Base-by-base conservation (phyloP, 2,329 filamentous ascomycete species). In the Nothophoma quercina region DNA sequence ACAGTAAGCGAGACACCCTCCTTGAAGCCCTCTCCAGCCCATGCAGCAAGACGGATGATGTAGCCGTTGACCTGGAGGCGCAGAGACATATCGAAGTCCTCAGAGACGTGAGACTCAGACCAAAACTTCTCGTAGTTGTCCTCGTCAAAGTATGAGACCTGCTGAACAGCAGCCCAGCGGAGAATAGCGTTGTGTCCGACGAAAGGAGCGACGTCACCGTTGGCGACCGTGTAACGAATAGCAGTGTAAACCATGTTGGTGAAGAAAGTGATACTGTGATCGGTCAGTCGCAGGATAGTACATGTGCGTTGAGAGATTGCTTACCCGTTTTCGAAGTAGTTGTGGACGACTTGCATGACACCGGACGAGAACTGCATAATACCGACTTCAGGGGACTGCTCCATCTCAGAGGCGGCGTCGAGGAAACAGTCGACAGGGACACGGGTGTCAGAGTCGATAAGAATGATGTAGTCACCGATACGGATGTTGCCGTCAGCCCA, bases 401-500 rank as follows among this genome's bases (percentile, higher is more conserved):
- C 87, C 88, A 92, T 90, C 68, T 92, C 89, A 39, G 86, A 89
- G 22, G 88, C 87, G 39, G 88, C 88, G 68, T 91, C 88, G 7
- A 92, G 80, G 54, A 92, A 80, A 67, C 89, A 92, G 70, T 91
- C 89, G 34, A 82, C 77, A 1, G 89, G 89, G 2, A 91, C 88
- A 73, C 88, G 88, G 23, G 89, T 92, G 72, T 92, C 89, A 1
- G 88, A 91, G 76, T 91, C 88, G 46, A 56, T 88, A 52, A 91
- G 77, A 34, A 89, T 77, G 56, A 92, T 89, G 71, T 91, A 92
- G 75, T 93, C 90, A 51, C 90, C 90, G 28, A 95, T 79, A 47
- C 90, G 89, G 62, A 95, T 88, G 73, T 95, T 91, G 56, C 90
- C 90, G 69, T 91, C 89, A 26, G 90, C 90, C 88, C 87, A 90